These are phyloP conservation scores for Leptographium wingfieldii DNA, from an alignment of 2,329 filamentous ascomycete species.

Conservation along the genomic window DNA sequence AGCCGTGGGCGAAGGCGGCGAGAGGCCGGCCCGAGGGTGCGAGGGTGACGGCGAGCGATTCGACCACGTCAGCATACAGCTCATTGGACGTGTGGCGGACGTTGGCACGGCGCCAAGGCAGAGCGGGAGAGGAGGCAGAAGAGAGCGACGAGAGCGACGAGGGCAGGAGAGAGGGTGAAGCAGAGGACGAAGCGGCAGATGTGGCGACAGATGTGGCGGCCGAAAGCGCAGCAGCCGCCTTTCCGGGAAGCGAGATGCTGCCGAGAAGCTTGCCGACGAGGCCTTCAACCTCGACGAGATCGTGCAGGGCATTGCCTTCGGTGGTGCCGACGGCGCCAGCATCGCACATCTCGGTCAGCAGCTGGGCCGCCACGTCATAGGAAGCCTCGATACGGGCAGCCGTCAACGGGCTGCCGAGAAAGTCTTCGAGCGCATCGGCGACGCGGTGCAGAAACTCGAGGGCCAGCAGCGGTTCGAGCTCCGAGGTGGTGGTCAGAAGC, in stretches of 20 bases:
- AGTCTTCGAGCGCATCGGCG: slow-evolving; percentile 87
- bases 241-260: slow-evolving; percentile 72
- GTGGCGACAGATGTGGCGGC: neutral
- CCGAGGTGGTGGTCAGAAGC: slow-evolving; percentile 70
- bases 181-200: neutral
- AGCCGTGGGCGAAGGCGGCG: slow-evolving; percentile 78
- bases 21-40: slow-evolving; percentile 83
- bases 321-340: slow-evolving; percentile 77
- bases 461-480: slow-evolving; percentile 78
- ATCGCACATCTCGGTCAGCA: slow-evolving; percentile 94
- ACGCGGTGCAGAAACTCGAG: slow-evolving; percentile 92
- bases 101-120: slow-evolving; percentile 85
- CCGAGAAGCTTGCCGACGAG: slow-evolving; percentile 81
- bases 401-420: slow-evolving; percentile 76
- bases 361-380: slow-evolving; percentile 88
- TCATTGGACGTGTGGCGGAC: slow-evolving; percentile 96
- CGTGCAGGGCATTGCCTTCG: slow-evolving; percentile 82
- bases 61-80: slow-evolving; percentile 89
- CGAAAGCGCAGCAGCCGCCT: slow-evolving; percentile 9
- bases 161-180: neutral
- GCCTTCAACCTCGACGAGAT: slow-evolving; percentile 83
- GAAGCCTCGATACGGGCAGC: slow-evolving; percentile 76
- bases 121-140: slow-evolving; percentile 29
- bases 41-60: slow-evolving; percentile 75
- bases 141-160: slow-evolving; percentile 22